Percentiles rank a stretch among this genome's conserved stretches.
Conservation (phyloP, 2,329 filamentous ascomycete species). For the Aureobasidium melanogenum region DNA sequence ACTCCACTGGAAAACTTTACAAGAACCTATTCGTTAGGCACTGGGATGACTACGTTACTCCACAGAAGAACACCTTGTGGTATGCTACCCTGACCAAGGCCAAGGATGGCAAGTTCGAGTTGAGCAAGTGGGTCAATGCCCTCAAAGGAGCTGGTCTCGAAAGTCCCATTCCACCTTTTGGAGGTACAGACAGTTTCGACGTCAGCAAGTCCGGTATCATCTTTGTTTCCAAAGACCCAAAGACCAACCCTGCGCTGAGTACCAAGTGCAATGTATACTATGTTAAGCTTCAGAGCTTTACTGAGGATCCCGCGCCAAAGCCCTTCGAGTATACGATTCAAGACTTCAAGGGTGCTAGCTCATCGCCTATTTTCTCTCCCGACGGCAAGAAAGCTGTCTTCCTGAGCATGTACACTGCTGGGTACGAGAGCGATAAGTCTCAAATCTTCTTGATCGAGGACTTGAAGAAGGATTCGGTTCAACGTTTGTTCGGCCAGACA, state of each 20-base stretch:
- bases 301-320: slow-evolving; percentile 40
- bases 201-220: slow-evolving; percentile 56
- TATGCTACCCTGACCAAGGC: slow-evolving; percentile 50
- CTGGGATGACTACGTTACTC: slow-evolving; percentile 51
- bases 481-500: slow-evolving; percentile 53
- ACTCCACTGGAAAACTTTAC: slow-evolving; percentile 41
- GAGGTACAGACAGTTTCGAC: slow-evolving; percentile 73
- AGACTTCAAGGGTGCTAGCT: slow-evolving; percentile 55
- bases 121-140: slow-evolving; percentile 51
- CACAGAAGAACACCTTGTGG: slow-evolving; percentile 64
- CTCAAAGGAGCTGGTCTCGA: slow-evolving; percentile 51
- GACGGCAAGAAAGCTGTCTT: slow-evolving; percentile 65
- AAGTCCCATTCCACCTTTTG: slow-evolving; percentile 68
- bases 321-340: slow-evolving; percentile 50
- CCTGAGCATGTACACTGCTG: slow-evolving; percentile 63
- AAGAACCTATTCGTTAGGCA: slow-evolving; percentile 45
- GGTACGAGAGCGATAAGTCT: slow-evolving; percentile 76
- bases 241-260: slow-evolving; percentile 60
- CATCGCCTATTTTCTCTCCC: slow-evolving; percentile 62
- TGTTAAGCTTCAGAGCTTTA: slow-evolving; percentile 54
- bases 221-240: slow-evolving; percentile 68
- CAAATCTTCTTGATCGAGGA: slow-evolving; percentile 58
- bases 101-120: slow-evolving; percentile 26
- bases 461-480: slow-evolving; percentile 41
- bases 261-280: slow-evolving; percentile 79